Base-by-base conservation (phyloP, 2,329 filamentous ascomycete genomes). In the Gaeumannomyces tritici region DNA sequence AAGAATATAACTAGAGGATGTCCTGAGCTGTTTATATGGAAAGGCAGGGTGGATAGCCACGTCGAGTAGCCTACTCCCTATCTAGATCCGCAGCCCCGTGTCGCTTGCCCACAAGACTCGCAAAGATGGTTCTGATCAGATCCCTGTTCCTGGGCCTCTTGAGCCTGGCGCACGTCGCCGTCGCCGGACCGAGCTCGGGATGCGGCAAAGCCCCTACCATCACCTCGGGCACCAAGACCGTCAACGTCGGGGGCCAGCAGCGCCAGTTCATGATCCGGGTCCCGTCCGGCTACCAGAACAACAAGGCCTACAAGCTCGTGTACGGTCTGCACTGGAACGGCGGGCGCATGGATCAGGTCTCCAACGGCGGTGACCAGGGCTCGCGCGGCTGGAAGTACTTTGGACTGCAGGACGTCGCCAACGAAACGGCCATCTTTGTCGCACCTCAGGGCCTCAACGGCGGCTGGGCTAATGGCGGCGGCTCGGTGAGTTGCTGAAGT, bases 391-490 rank as follows among this genome's bases (percentile, higher is more conserved):
- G 70, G 26, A 69, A 69, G 3, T 78, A 73, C 68, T 79, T 79
- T 65, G 76, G 77, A 5, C 70, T 80, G 9, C 70, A 71, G n/a
- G 63, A 67, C 5, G 70, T 75, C 11, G 70, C 64, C 62, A 72
- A 74, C 18, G 70, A 66, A 6, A 70, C 64, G 15, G 72, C 76
- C 62, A 77, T 80, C 65, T 76, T 77, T 64, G 72, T 80, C 13
- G 73, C 75, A 0, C 78, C 78, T 29, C 68, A 79, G 57, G 77
- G 77, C 13, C 66, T 76, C 33, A 72, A 74, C 64, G 67, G 68
- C 24, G 77, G 77, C 28, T 79, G 77, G 77, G 74, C 67, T 42
- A 79, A 80, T 69, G 64, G 64, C 3, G 71, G 70, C 62, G 77
- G 76, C n/a, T 71, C 76, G 33, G 33, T 35, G 4, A 35, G 33